Percentiles rank a stretch among this genome's conserved stretches.
phyloP scores from a whole-genome alignment of 2,329 filamentous ascomycete genomes.

The Aureobasidium sp. region DNA sequence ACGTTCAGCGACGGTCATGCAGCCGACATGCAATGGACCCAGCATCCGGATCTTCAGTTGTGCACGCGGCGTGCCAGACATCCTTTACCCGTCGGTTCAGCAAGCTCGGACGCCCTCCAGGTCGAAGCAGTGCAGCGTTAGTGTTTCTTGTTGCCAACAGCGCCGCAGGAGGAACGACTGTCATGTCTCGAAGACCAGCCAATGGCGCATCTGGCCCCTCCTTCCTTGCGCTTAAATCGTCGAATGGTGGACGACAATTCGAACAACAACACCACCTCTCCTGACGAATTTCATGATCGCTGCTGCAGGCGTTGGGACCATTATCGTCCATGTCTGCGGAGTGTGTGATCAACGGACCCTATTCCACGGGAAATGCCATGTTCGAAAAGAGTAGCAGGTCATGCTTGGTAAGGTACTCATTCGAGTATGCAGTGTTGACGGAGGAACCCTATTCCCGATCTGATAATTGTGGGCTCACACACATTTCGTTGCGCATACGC shows the following conservation, averaged over 20 bases:
- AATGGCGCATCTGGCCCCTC: slow-evolving; percentile 2
- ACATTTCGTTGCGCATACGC: background rate
- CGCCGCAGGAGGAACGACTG: background rate
- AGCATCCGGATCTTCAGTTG: background rate
- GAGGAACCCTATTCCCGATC: background rate
- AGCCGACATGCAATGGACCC: background rate
- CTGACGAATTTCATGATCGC: background rate
- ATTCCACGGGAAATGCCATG: background rate
- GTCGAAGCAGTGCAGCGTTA: background rate
- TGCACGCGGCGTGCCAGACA: background rate
- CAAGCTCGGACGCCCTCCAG: background rate
- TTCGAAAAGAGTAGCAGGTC: background rate
- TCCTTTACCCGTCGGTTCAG: background rate
- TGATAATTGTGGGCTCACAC: background rate
- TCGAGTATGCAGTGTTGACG: background rate
- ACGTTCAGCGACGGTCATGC: background rate
- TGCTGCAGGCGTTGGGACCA: background rate
- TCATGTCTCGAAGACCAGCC: background rate
- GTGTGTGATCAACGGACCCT: background rate
- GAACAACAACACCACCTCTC: background rate
- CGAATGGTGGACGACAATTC: background rate
- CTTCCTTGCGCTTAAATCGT: background rate
- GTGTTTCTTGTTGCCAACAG: background rate
- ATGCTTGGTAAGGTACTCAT: background rate
- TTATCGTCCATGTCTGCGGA: background rate